phyloP scores from a whole-genome alignment of 768 basidiomycete species.

The Tylopilus subfusipes region DNA sequence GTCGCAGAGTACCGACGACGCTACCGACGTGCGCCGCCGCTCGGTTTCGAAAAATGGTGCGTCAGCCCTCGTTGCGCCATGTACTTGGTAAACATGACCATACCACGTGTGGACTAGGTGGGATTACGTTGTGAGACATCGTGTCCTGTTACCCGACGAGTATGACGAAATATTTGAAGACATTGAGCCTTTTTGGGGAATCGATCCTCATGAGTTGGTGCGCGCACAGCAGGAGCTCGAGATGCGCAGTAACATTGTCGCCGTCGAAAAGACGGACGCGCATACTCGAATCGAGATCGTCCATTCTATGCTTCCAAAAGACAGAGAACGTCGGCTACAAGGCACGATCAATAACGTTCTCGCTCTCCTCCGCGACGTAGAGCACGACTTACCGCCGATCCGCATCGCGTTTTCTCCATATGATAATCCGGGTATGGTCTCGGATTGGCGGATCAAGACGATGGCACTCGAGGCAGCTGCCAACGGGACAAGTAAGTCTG shows the following conservation, averaged over 20 bases:
- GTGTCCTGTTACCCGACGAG: conserved; percentile 42
- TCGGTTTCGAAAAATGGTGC: conserved; percentile 45
- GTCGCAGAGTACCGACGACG: too few species aligned
- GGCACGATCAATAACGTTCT: conserved; percentile 18
- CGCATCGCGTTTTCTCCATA: conserved; percentile 28
- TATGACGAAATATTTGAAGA: conserved; percentile 44
- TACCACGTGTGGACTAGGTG: conserved; percentile 43
- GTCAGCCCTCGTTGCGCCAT: neutral
- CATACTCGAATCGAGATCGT: too few species aligned
- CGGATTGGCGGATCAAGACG: conserved; percentile 21
- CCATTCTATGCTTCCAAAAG: conserved; percentile 6
- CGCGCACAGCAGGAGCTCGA: conserved; percentile 11
- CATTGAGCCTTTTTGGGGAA: too few species aligned
- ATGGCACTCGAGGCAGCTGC: conserved; percentile 27
- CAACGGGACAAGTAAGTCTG: conserved; percentile 25
- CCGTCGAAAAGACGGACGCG: conserved; percentile 22
- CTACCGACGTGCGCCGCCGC: too few species aligned
- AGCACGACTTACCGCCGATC: too few species aligned
- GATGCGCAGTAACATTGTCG: conserved; percentile 16
- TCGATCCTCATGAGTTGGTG: conserved; percentile 29
- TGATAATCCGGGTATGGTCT: too few species aligned
- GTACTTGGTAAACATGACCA: too few species aligned
- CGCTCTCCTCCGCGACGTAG: conserved; percentile 24
- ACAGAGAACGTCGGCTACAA: too few species aligned
- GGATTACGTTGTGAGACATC: too few species aligned